Evolutionary conservation across 345 rosid genomes (phyloP).

Genomic region (Orychophragmus violaceus): DNA sequence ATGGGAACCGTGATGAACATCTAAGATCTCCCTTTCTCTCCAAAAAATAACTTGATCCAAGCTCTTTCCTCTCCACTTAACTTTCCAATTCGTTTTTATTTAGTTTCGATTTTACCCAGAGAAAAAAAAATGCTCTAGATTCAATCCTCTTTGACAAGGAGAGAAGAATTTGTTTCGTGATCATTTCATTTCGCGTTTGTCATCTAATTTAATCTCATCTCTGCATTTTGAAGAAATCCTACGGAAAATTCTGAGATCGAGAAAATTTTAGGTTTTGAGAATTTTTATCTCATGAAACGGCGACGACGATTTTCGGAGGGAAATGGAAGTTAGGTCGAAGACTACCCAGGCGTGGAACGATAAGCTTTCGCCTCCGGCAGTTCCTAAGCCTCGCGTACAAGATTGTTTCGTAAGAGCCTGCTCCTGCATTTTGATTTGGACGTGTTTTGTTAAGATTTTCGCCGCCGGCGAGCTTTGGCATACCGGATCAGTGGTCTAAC

Average conservation of each 20-base stretch:
- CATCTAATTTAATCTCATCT: neutral
- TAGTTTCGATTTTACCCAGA: neutral
- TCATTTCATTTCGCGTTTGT: neutral
- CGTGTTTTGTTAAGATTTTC: conserved; percentile 87
- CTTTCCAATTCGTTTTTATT: too few species aligned
- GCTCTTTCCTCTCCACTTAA: too few species aligned
- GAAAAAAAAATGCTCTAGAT: neutral
- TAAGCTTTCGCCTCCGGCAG: conserved; percentile 47
- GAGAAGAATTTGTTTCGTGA: neutral
- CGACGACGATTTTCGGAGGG: conserved; percentile 52
- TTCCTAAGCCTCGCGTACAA: conserved; percentile 63
- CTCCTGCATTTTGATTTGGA: conserved; percentile 90
- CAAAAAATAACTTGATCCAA: too few species aligned
- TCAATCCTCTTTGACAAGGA: neutral
- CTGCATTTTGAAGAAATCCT: neutral
- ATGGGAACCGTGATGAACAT: too few species aligned
- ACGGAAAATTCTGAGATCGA: neutral
- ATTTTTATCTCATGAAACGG: conserved; percentile 48
- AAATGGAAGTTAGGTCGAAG: conserved; percentile 89
- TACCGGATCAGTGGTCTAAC: conserved; percentile 48
- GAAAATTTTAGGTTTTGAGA: neutral
- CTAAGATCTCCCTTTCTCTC: too few species aligned
- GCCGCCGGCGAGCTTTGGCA: conserved; percentile 90
- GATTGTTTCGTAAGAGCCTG: conserved; percentile 86
- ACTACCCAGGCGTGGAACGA: conserved; percentile 49